Evolutionary conservation across 1,139 yeast species (phyloP).

Genomic region (Williopsis jadinii): DNA sequence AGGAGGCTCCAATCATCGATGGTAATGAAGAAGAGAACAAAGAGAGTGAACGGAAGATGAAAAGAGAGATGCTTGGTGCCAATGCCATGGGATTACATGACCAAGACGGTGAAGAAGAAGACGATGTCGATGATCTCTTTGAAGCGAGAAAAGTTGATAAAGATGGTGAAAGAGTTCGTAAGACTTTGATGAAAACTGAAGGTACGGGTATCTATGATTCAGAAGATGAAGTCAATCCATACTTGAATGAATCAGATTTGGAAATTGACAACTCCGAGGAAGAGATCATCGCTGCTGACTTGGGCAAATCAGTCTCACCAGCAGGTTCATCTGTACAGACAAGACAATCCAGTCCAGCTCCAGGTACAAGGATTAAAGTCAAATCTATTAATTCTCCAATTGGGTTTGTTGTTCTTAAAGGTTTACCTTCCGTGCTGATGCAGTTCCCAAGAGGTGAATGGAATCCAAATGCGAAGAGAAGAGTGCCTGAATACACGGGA

Average conservation of each 20-base stretch:
- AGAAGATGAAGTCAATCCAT: slow-evolving; percentile 71
- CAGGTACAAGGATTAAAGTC: slow-evolving; percentile 15
- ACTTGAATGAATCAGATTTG: slow-evolving; percentile 64
- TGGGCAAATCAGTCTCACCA: slow-evolving; percentile 40
- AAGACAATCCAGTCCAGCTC: slow-evolving; percentile 22
- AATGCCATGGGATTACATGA: slow-evolving; percentile 61
- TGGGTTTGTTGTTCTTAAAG: slow-evolving; percentile 63
- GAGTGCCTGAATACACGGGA: slow-evolving; percentile 22
- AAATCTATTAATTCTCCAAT: slow-evolving; percentile 15
- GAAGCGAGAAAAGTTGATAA: slow-evolving; percentile 79
- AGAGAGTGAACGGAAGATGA: slow-evolving; percentile 80
- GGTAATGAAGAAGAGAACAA: slow-evolving; percentile 95
- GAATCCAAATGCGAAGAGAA: slow-evolving; percentile 60
- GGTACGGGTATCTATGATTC: slow-evolving; percentile 86
- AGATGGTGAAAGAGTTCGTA: slow-evolving; percentile 81
- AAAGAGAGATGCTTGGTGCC: slow-evolving; percentile 85
- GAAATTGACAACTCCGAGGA: slow-evolving; percentile 46
- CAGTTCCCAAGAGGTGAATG: slow-evolving; percentile 78
- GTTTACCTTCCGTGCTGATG: slow-evolving; percentile 52
- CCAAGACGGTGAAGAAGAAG: slow-evolving; percentile 44
- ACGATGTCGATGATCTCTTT: slow-evolving; percentile 57
- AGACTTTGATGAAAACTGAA: slow-evolving; percentile 80
- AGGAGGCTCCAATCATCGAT: slow-evolving; percentile 96
- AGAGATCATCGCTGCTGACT: slow-evolving; percentile 12
- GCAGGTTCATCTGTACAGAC: slow-evolving; percentile 21